A percentile compares a stretch with the other conserved stretches of the same genome.
Evolutionary conservation across 495 filamentous ascomycete genomes (phyloP).

Genomic region (Aspergillus nidulans): DNA sequence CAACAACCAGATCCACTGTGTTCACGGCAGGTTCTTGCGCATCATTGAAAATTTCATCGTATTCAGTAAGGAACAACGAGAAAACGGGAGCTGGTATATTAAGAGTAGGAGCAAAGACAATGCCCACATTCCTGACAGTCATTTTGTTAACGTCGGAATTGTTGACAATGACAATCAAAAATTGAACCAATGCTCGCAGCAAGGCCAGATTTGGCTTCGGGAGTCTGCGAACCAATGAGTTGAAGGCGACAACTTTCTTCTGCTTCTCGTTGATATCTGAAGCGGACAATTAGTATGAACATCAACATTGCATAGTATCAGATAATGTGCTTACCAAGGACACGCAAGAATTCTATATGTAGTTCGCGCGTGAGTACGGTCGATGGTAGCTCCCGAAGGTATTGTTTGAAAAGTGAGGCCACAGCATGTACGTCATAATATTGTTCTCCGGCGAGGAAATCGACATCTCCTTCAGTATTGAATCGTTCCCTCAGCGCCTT

Average conservation of each 20-base stretch:
- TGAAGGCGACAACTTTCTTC: constrained; percentile 79
- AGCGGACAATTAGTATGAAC: constrained; percentile 14
- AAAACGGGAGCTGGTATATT: constrained; percentile 97
- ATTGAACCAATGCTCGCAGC: constrained; percentile 75
- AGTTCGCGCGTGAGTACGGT: constrained; percentile 88
- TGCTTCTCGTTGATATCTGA: constrained; percentile 61
- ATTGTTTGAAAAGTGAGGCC: constrained; percentile 89
- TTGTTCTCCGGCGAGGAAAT: constrained; percentile 74
- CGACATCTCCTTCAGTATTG: constrained; percentile 90
- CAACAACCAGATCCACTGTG: constrained; percentile 40
- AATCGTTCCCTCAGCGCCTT: constrained; percentile 87
- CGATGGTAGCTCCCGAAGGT: constrained; percentile 84
- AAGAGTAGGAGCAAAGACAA: constrained; percentile 96
- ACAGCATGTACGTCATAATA: constrained; percentile 97
- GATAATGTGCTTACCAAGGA: constrained; percentile 60
- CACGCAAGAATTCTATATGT: constrained; percentile 80
- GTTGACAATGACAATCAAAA: constrained; percentile 83
- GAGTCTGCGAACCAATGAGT: constrained; percentile 76
- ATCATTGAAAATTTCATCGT: constrained; percentile 76
- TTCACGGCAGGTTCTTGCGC: constrained; percentile 19
- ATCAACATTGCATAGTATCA: not conserved
- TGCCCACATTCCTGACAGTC: constrained; percentile 95
- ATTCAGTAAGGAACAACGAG: constrained; percentile 88
- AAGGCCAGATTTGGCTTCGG: constrained; percentile 76
- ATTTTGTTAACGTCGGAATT: constrained; percentile 93